These are phyloP conservation scores for Pyrenochaeta sp. DNA, from an alignment of 2,329 filamentous ascomycete species.

Conservation along the genomic window DNA sequence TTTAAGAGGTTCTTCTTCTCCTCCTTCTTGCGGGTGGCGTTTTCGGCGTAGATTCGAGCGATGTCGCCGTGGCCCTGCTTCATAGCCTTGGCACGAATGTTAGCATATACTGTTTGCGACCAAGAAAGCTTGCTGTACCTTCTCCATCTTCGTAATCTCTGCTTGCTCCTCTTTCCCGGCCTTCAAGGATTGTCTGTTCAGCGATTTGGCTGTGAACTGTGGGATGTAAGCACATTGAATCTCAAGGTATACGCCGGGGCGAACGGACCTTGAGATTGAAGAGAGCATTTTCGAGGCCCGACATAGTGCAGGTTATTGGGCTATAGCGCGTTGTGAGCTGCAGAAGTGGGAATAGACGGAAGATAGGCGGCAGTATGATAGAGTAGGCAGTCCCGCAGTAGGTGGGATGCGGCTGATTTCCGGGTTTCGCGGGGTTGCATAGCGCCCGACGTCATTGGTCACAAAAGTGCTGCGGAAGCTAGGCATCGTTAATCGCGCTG, in stretches of 20 bases:
- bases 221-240: slow-evolving; percentile 27
- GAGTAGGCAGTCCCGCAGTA: slow-evolving; percentile 1
- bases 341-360: slow-evolving; percentile 16
- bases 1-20: slow-evolving; percentile 67
- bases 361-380: slow-evolving; percentile 16
- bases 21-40: slow-evolving; percentile 69
- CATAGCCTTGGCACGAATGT: slow-evolving; percentile 57
- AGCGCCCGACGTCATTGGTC: slow-evolving; percentile 29
- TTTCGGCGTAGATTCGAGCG: slow-evolving; percentile 69
- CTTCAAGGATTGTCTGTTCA: slow-evolving; percentile 68
- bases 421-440: slow-evolving; percentile 33
- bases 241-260: neutral
- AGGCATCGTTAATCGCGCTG: neutral
- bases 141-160: slow-evolving; percentile 69
- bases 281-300: slow-evolving; percentile 67
- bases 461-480: slow-evolving; percentile 1
- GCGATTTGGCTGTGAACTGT: slow-evolving; percentile 69
- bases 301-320: slow-evolving; percentile 53
- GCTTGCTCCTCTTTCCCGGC: slow-evolving; percentile 67
- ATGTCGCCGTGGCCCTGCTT: slow-evolving; percentile 67
- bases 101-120: neutral
- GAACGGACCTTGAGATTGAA: slow-evolving; percentile 66
- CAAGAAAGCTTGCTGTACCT: slow-evolving; percentile 48
- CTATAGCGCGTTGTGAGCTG: slow-evolving; percentile 13
- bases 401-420: slow-evolving; percentile 36